Evolutionary conservation across 768 basidiomycete species (phyloP).

Genomic region (Mrakia hoshinonis): DNA sequence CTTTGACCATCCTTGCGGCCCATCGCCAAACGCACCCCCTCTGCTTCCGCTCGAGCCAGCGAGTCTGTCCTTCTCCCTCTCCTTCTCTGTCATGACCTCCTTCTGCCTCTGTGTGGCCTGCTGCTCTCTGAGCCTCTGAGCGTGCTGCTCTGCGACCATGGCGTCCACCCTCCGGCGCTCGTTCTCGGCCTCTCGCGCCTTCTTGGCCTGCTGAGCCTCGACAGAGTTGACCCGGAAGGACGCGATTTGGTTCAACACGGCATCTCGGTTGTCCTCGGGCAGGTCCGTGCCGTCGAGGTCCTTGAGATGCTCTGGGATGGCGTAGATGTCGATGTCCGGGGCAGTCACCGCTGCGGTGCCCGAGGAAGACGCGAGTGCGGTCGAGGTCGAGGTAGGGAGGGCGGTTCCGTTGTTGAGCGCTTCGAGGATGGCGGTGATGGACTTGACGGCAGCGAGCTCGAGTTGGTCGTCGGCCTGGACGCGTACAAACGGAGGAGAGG

Average conservation of each 20-base stretch:
- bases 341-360: not conserved
- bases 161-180: constrained; percentile 43
- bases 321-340: constrained; percentile 22
- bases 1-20: constrained; percentile 66
- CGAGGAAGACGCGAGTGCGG: constrained; percentile 39
- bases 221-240: constrained; percentile 55
- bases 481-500: not conserved
- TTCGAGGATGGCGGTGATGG: constrained; percentile 31
- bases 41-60: constrained; percentile 48
- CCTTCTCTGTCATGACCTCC: constrained; percentile 29
- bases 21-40: constrained; percentile 54
- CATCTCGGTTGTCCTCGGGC: constrained; percentile 81
- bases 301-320: constrained; percentile 87
- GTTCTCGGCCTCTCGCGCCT: constrained; percentile 79
- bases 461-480: constrained; percentile 64
- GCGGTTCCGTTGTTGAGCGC: constrained; percentile 31
- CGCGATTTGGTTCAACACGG: constrained; percentile 92
- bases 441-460: constrained; percentile 54
- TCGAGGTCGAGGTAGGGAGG: constrained; percentile 48
- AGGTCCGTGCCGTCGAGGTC: constrained; percentile 94
- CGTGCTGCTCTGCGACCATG: constrained; percentile 13
- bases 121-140: not conserved
- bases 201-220: constrained; percentile 66
- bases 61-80: constrained; percentile 38
- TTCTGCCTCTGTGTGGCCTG: not conserved